These are phyloP conservation scores for Platanus orientalis DNA, from an alignment of 164 flowering plant species.

Conservation along the genomic window DNA sequence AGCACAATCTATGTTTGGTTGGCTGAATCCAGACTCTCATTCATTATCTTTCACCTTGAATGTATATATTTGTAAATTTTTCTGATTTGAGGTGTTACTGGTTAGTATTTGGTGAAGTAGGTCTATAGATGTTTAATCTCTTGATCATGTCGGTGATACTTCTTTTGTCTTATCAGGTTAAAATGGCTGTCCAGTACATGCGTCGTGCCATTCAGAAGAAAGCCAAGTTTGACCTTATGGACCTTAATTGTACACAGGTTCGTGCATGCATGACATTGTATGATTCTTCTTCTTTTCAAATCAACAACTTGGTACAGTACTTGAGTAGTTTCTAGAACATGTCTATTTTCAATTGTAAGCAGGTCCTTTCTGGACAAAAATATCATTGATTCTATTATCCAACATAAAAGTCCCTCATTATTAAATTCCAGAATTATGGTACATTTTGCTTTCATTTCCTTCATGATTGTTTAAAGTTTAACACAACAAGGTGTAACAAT, in stretches of 20 bases:
- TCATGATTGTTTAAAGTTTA: neutral
- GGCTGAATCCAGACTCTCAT: neutral
- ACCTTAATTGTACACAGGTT: slow-evolving; percentile 78
- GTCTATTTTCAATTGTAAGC: neutral
- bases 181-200: slow-evolving; percentile 91
- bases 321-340: neutral
- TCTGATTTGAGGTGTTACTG: neutral
- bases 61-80: neutral
- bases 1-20: no score
- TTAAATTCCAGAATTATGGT: neutral
- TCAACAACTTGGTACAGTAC: slow-evolving; percentile 1
- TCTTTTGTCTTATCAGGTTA: slow-evolving; percentile 47
- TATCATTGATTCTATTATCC: neutral
- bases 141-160: neutral
- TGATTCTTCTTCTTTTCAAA: neutral
- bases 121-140: neutral
- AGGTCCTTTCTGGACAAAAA: neutral
- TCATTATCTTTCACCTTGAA: neutral
- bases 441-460: slow-evolving; percentile 3
- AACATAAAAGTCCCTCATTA: neutral
- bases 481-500: neutral
- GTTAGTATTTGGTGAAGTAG: neutral
- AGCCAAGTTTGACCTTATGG: slow-evolving; percentile 90
- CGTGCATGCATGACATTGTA: slow-evolving; percentile 10
- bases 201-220: slow-evolving; percentile 77